phyloP scores from a whole-genome alignment of 352 stramenopile species.

The Globisporangium alternatum region DNA sequence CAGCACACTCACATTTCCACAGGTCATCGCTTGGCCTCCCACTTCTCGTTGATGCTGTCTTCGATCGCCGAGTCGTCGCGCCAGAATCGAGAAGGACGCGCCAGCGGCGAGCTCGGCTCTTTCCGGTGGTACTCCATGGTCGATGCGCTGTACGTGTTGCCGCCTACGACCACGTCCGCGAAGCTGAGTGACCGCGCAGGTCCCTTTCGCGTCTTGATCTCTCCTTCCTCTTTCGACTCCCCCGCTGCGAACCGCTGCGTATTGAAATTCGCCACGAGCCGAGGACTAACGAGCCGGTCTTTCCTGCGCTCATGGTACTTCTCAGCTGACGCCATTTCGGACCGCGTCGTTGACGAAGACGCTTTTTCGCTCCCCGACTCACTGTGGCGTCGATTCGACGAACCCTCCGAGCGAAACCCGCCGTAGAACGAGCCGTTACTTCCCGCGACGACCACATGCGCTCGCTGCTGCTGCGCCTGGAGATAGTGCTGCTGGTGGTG shows the following conservation, averaged over 20 bases:
- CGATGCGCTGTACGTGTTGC: slow-evolving; percentile 25
- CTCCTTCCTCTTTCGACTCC: slow-evolving; percentile 22
- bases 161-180: slow-evolving; percentile 77
- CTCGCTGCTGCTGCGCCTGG: slow-evolving; percentile 28
- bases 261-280: slow-evolving; percentile 28
- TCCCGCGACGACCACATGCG: slow-evolving; percentile 13
- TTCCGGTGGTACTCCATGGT: slow-evolving; percentile 24
- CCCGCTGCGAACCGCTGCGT: slow-evolving; percentile 15
- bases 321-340: slow-evolving; percentile 37
- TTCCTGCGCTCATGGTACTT: slow-evolving; percentile 44
- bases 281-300: slow-evolving; percentile 42
- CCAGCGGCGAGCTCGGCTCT: slow-evolving; percentile 41
- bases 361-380: slow-evolving; percentile 60
- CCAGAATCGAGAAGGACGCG: slow-evolving; percentile 39
- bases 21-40: slow-evolving; percentile 59
- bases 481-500: slow-evolving; percentile 24
- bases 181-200: slow-evolving; percentile 82
- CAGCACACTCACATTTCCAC: background rate
- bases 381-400: slow-evolving; percentile 64
- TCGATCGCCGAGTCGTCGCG: slow-evolving; percentile 55
- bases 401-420: slow-evolving; percentile 14
- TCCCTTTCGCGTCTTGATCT: slow-evolving; percentile 45
- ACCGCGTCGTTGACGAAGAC: slow-evolving; percentile 51
- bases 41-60: slow-evolving; percentile 64
- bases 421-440: slow-evolving; percentile 7